A percentile compares a stretch with the other conserved stretches of the same genome.
phyloP scores from a whole-genome alignment of 2,329 filamentous ascomycete species.

The Ophiostoma australiae region DNA sequence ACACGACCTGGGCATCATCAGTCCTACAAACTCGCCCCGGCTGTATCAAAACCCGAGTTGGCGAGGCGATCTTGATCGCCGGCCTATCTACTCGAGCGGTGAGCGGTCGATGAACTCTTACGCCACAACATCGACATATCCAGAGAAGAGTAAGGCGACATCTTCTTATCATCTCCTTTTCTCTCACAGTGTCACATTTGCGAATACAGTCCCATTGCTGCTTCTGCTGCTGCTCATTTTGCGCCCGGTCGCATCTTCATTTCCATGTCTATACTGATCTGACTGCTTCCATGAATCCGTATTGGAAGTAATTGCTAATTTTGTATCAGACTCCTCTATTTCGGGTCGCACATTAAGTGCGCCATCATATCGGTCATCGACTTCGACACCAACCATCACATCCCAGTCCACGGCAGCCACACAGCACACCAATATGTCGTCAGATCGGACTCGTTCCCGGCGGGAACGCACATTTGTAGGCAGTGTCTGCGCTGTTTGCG shows the following conservation, averaged over 20 bases:
- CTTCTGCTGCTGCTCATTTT: conserved; percentile 3
- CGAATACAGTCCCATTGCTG: not conserved
- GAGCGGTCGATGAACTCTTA: conserved; percentile 29
- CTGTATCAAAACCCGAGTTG: conserved; percentile 23
- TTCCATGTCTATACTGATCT: not conserved
- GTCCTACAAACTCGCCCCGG: conserved; percentile 24
- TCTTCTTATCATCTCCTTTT: conserved; percentile 7
- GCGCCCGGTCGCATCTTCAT: not conserved
- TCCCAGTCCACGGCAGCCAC: conserved; percentile 38
- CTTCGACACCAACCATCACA: conserved; percentile 37
- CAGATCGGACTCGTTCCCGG: conserved; percentile 72
- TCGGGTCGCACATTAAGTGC: conserved; percentile 37
- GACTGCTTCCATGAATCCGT: not conserved
- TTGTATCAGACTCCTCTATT: not conserved
- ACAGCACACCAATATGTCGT: conserved; percentile 59
- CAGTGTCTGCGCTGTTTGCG: conserved; percentile 90
- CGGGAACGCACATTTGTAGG: conserved; percentile 94
- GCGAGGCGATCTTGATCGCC: conserved; percentile 30
- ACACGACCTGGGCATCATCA: conserved; percentile 37
- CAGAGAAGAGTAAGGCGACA: conserved; percentile 36
- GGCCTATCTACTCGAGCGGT: conserved; percentile 30
- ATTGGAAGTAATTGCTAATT: not conserved
- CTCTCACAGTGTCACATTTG: not conserved
- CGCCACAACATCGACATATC: conserved; percentile 28
- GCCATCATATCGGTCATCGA: conserved; percentile 39